Conservation (phyloP, 768 basidiomycete species). For the Mycena latifolia region DNA sequence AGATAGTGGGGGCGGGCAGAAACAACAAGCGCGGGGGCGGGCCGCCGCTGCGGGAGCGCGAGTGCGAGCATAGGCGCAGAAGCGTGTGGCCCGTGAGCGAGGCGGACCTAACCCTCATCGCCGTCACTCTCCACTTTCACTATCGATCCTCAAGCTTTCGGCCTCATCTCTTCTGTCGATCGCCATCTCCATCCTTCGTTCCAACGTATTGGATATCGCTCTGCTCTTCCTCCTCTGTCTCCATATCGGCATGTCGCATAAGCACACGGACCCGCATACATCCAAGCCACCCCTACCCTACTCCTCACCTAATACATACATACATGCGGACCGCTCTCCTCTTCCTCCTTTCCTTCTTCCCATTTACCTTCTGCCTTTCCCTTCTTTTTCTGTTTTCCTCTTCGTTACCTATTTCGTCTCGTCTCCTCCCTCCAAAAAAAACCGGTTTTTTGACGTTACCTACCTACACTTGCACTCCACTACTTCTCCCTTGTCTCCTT, state of each 20-base stretch:
- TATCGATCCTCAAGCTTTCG: neutral
- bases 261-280: neutral
- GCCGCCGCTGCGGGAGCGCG: neutral
- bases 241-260: too few species aligned
- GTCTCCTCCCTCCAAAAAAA: too few species aligned
- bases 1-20: constrained; percentile 10
- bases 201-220: too few species aligned
- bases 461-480: neutral
- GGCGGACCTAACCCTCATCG: neutral
- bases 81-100: constrained; percentile 32
- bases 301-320: neutral
- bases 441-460: too few species aligned
- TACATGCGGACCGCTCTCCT: neutral
- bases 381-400: too few species aligned
- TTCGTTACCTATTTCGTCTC: too few species aligned
- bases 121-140: neutral
- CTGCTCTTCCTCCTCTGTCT: too few species aligned
- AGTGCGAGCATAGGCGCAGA: neutral
- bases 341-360: neutral
- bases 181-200: too few species aligned
- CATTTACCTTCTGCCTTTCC: too few species aligned
- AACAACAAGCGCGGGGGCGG: constrained; percentile 13
- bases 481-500: too few species aligned
- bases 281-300: neutral
- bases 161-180: neutral